Conservation (phyloP, 495 filamentous ascomycete species). For the Lasiosphaeris hirsuta region DNA sequence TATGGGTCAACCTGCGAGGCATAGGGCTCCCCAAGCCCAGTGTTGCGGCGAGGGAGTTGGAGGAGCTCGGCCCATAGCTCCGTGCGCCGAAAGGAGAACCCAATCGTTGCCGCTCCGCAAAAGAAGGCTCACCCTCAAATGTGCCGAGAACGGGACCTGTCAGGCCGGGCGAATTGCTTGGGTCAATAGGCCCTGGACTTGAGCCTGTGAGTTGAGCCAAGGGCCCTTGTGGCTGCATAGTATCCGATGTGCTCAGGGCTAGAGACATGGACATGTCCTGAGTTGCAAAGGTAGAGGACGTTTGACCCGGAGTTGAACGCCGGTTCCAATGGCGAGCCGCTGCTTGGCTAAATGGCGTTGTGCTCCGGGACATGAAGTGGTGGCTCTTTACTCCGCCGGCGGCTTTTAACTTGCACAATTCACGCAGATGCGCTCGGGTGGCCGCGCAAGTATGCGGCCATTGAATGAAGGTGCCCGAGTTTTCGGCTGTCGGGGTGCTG, state of each 20-base stretch:
- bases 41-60: constrained; percentile 37
- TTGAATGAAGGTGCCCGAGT: constrained; percentile 40
- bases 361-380: constrained; percentile 63
- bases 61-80: constrained; percentile 51
- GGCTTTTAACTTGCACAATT: constrained; percentile 76
- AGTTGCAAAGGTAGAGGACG: constrained; percentile 50
- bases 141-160: constrained; percentile 9
- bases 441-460: constrained; percentile 85
- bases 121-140: constrained; percentile 26
- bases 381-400: constrained; percentile 60
- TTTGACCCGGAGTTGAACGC: constrained; percentile 35
- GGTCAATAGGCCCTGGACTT: constrained; percentile 23
- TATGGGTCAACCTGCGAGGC: constrained; percentile 39
- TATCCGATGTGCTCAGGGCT: constrained; percentile 71
- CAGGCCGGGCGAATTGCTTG: constrained; percentile 6
- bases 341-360: constrained; percentile 65
- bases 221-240: constrained; percentile 70
- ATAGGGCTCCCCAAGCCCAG: constrained; percentile 34
- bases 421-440: constrained; percentile 75
- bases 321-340: constrained; percentile 46
- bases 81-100: constrained; percentile 60
- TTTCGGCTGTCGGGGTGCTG: constrained; percentile 59
- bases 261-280: constrained; percentile 86
- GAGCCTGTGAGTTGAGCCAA: constrained; percentile 56
- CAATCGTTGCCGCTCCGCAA: constrained; percentile 43